Base-by-base conservation (phyloP, 805 yeast species). In the Saturnispora besseyi region DNA sequence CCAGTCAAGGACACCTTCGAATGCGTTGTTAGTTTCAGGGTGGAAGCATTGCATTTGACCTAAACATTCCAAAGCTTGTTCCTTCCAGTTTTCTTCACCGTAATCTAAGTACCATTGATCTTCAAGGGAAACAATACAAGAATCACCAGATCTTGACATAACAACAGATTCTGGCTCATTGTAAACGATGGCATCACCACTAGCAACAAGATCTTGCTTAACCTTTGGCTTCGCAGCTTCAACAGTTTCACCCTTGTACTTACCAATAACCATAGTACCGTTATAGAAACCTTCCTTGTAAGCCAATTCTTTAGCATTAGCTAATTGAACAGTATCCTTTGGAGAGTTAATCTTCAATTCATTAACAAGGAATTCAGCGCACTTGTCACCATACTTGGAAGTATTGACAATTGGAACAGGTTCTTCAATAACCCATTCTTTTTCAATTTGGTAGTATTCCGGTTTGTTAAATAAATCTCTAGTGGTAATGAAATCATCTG, bases 21-120 rank as follows among this genome's bases (percentile, higher is more conserved):
- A 91, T 6, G 95, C 96, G 63, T 91, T 81, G 61, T 84, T 78
- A 40, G 95, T 87, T 72, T 90, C 98, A 45, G 82, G 74, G 48
- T 83, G 75, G 74, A 78, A 91, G 10, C 90, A 77, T 65, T 85
- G 78, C 91, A 93, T 82, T 52, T 69, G 65, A 44, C 74, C 75
- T 54, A 93, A 76, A 66, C 95, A 84, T 60, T 84, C 93, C 55
- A 81, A 70, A 48, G 96, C 95, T 64, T 78, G 79, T 13, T 74
- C 68, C 64, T 85, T 87, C 99, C 99, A 93, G 13, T 70, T 58
- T 59, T 79, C 87, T 77, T 93, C 99, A 76, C 99, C 99, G 62
- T 93, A 93, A 67, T 93, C 97, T 60, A 87, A 78, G 69, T 81
- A 93, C 99, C 99, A 93, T 75, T 93, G 99, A 70, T 93, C 98